phyloP scores from a whole-genome alignment of 345 rosid genomes.

The Jatropha curcas region DNA sequence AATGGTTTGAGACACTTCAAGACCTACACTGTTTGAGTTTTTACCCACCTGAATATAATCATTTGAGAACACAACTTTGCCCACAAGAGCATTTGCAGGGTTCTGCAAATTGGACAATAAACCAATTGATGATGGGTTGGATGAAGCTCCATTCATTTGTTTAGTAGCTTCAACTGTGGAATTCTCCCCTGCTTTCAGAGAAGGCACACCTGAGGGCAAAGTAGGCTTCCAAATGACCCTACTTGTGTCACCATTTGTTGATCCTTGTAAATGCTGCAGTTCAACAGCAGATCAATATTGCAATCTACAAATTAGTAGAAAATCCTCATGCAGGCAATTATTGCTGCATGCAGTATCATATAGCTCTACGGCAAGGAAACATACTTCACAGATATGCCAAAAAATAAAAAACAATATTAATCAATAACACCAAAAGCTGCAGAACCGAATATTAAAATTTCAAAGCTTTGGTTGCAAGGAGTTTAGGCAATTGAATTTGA shows the following conservation, averaged over 20 bases:
- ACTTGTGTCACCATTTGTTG: constrained; percentile 25
- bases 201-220: constrained; percentile 17
- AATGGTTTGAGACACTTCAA: constrained; percentile 19
- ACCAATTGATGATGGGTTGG: constrained; percentile 22
- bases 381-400: not conserved
- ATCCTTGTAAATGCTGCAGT: constrained; percentile 40
- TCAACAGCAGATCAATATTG: not conserved
- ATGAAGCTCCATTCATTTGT: constrained; percentile 21
- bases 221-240: constrained; percentile 28
- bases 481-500: not conserved
- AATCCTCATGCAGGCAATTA: not conserved
- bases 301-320: not conserved
- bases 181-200: constrained; percentile 23
- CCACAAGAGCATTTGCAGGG: constrained; percentile 15
- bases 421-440: not conserved
- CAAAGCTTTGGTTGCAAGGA: not conserved
- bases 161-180: constrained; percentile 25
- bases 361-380: not conserved
- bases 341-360: not conserved
- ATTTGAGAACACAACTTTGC: constrained; percentile 25
- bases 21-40: constrained; percentile 18
- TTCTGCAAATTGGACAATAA: constrained; percentile 21
- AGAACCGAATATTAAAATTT: not conserved
- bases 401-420: not conserved
- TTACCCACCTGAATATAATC: constrained; percentile 17